A percentile compares a stretch with the other conserved stretches of the same genome.
phyloP scores from a whole-genome alignment of 371 early-diverging fungal genomes.

The Capillidium heterosporum region DNA sequence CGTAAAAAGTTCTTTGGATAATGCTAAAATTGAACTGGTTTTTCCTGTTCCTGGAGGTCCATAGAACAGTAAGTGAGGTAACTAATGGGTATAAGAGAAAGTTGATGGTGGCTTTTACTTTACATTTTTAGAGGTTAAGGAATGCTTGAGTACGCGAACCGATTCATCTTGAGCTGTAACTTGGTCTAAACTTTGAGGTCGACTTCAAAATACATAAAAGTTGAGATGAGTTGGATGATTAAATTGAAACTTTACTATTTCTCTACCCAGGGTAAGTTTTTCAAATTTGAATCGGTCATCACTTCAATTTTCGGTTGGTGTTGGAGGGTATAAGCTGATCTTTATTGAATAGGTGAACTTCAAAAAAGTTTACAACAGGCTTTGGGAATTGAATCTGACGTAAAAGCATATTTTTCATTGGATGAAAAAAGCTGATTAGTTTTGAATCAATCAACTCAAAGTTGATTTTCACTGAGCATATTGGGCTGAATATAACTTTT shows the following conservation, averaged over 20 bases:
- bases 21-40: conserved; percentile 91
- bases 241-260: conserved; percentile 43
- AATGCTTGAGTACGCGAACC: conserved; percentile 63
- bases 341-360: too few relatives aligned
- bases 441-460: too few relatives aligned
- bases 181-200: conserved; percentile 74
- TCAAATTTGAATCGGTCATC: too few relatives aligned
- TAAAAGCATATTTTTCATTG: too few relatives aligned
- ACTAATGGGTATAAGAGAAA: conserved; percentile 17
- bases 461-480: too few relatives aligned
- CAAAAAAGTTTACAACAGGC: too few relatives aligned
- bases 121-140: conserved; percentile 71
- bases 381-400: too few relatives aligned
- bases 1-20: conserved; percentile 84
- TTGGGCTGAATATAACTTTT: too few relatives aligned
- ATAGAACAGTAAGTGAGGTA: conserved; percentile 97
- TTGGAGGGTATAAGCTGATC: too few relatives aligned
- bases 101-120: neutral
- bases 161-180: conserved; percentile 82
- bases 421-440: too few relatives aligned
- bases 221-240: neutral
- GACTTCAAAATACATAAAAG: conserved; percentile 21
- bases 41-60: conserved; percentile 99
- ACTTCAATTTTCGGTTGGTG: too few relatives aligned
- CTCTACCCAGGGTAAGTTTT: conserved; percentile 46